Conservation (phyloP, 2,329 filamentous ascomycete genomes). For the Pestalotiopsis sp. region DNA sequence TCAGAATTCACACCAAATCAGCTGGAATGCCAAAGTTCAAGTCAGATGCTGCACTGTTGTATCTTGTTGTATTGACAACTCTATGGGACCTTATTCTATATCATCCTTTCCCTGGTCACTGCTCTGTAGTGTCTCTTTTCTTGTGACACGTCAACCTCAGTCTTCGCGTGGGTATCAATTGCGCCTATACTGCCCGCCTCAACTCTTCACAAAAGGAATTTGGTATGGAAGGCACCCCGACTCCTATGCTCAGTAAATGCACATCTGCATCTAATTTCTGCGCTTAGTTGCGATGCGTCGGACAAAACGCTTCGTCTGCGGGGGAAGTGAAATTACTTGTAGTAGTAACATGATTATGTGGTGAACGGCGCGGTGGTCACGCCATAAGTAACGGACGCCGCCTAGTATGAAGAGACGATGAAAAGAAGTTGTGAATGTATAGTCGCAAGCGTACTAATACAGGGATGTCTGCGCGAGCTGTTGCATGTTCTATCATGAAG, state of each 20-base stretch:
- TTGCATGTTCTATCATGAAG: slow-evolving; percentile 4
- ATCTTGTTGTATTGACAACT: not conserved
- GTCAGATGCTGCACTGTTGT: not conserved
- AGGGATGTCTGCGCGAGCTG: slow-evolving; percentile 10
- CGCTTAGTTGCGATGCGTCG: not conserved
- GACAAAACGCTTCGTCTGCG: not conserved
- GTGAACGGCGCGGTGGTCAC: not conserved
- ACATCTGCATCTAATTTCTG: not conserved
- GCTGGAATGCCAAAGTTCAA: not conserved
- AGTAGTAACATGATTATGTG: not conserved
- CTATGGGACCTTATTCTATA: not conserved
- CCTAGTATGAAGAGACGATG: not conserved
- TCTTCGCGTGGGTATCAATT: not conserved
- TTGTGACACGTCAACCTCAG: not conserved
- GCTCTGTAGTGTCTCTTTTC: not conserved
- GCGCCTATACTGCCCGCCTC: not conserved
- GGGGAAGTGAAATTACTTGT: not conserved
- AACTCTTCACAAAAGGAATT: not conserved
- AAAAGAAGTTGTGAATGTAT: slow-evolving; percentile 2
- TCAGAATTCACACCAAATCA: not conserved
- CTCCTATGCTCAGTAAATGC: not conserved
- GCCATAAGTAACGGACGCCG: not conserved
- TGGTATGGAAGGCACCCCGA: not conserved
- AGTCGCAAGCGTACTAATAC: slow-evolving; percentile 10
- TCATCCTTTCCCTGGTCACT: not conserved